Percentiles rank a stretch among this genome's conserved stretches.
These are phyloP conservation scores for Dendrostoma leiphaemia DNA, from an alignment of 2,329 filamentous ascomycete genomes.

Conservation along the genomic window DNA sequence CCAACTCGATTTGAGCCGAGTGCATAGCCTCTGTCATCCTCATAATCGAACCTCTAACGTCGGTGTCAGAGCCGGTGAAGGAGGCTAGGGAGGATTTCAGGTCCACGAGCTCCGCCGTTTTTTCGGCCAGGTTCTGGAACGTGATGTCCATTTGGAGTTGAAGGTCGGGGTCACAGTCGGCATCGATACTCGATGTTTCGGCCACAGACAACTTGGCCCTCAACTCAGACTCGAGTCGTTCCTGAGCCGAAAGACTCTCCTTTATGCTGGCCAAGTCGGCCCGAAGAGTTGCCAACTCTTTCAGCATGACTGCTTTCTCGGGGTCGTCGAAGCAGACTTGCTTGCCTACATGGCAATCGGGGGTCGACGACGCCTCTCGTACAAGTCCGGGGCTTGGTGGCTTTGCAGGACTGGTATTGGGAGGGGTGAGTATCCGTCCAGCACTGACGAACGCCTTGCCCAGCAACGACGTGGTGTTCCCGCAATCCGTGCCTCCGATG, in stretches of 20 bases:
- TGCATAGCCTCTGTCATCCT: slow-evolving; percentile 4
- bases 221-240: background rate
- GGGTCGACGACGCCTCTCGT: background rate
- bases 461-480: background rate
- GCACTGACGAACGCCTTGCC: background rate
- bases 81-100: slow-evolving; percentile 2
- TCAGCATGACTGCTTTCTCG: background rate
- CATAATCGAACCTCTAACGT: background rate
- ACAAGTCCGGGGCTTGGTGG: background rate
- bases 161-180: slow-evolving; percentile 2
- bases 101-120: slow-evolving; percentile 4
- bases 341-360: background rate
- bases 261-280: slow-evolving; percentile 4
- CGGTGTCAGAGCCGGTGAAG: background rate
- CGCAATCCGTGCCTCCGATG: background rate
- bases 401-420: slow-evolving; percentile 15
- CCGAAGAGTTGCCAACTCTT: slow-evolving; percentile 5
- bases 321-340: slow-evolving; percentile 2
- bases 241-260: background rate
- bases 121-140: slow-evolving; percentile 15
- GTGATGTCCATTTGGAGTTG: slow-evolving; percentile 16
- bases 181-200: background rate
- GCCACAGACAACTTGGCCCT: background rate
- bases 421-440: slow-evolving; percentile 9
- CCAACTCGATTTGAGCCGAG: slow-evolving; percentile 1